Conservation (phyloP, 1,139 yeast genomes). For the Protomyces lactucae-debilis region DNA sequence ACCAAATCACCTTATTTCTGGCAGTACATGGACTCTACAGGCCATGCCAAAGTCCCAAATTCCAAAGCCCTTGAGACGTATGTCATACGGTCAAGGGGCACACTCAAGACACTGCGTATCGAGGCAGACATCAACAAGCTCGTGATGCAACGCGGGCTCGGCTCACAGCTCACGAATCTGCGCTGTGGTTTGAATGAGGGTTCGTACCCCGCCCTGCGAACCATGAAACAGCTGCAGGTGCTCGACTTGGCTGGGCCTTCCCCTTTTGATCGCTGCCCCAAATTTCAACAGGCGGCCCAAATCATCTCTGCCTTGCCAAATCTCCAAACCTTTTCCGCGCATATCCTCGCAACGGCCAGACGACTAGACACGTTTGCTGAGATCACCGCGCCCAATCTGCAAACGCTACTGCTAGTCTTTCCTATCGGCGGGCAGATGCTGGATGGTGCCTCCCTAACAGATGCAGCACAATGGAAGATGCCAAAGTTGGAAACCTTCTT, state of each 20-base stretch:
- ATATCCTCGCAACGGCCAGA: not conserved
- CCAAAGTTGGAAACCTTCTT: too few species aligned
- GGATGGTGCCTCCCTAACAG: too few species aligned
- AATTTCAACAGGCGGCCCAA: not conserved
- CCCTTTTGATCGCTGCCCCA: not conserved
- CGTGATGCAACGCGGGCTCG: not conserved
- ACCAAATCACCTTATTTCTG: not conserved
- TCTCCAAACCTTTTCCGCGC: not conserved
- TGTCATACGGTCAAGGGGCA: not conserved
- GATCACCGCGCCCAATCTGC: too few species aligned
- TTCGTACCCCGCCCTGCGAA: not conserved
- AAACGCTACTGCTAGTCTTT: too few species aligned
- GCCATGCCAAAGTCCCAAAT: not conserved
- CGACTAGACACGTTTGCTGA: too few species aligned
- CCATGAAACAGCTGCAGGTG: not conserved
- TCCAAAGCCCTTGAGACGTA: not conserved
- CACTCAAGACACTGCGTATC: not conserved
- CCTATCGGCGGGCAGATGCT: too few species aligned
- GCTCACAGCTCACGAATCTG: not conserved
- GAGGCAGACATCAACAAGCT: not conserved
- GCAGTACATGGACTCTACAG: not conserved
- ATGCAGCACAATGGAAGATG: too few species aligned
- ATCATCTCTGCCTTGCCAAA: not conserved
- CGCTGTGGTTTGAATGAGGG: not conserved
- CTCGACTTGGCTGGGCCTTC: not conserved